phyloP scores from a whole-genome alignment of 2,329 filamentous ascomycete species.

The Ophiocordyceps camponoti-floridani region DNA sequence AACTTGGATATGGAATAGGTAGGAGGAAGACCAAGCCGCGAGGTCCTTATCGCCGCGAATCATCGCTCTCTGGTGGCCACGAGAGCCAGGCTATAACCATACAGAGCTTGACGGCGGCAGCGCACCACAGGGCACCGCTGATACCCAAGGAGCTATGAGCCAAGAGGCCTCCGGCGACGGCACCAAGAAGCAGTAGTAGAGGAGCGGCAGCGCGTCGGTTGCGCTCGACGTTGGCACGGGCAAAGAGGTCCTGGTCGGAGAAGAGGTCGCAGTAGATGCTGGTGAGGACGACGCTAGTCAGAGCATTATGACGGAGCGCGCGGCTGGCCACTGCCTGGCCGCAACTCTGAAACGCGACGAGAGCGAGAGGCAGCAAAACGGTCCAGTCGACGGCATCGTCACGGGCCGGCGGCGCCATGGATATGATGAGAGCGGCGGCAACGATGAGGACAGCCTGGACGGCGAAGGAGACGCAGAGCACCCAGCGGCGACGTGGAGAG shows the following conservation, averaged over 20 bases:
- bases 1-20: background rate
- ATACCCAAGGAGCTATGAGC: constrained; percentile 28
- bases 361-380: constrained; percentile 46
- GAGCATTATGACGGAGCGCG: constrained; percentile 47
- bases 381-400: constrained; percentile 33
- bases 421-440: constrained; percentile 35
- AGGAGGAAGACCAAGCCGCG: no score
- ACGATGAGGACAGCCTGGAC: constrained; percentile 31
- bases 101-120: constrained; percentile 33
- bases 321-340: constrained; percentile 63
- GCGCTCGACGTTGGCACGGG: constrained; percentile 25
- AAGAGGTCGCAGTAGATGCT: constrained; percentile 71
- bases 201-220: constrained; percentile 33
- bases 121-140: constrained; percentile 40
- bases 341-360: constrained; percentile 60
- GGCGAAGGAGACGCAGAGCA: constrained; percentile 40
- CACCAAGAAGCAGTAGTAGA: constrained; percentile 28
- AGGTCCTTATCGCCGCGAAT: no score
- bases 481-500: constrained; percentile 43
- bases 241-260: constrained; percentile 38
- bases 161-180: constrained; percentile 30
- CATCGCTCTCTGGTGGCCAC: constrained; percentile 32
- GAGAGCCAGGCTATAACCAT: constrained; percentile 40
- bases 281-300: constrained; percentile 66
- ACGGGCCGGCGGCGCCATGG: constrained; percentile 20